phyloP scores from a whole-genome alignment of 2,329 filamentous ascomycete species.

The Aspergillus quadricinctus region DNA sequence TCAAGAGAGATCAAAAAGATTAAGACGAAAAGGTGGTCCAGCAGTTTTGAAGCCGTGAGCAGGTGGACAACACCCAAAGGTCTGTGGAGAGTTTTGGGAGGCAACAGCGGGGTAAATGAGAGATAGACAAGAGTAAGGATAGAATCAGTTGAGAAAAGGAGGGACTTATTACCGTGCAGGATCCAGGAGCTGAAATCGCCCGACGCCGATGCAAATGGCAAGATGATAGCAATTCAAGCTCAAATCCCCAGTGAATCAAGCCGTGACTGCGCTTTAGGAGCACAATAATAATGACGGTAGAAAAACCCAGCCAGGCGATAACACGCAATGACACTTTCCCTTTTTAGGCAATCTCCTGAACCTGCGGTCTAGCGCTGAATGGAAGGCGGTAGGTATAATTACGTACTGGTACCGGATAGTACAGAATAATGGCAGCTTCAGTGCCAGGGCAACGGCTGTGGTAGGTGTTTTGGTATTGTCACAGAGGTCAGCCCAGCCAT shows the following conservation, averaged over 20 bases:
- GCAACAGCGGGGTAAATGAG: not conserved
- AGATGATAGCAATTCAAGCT: not conserved
- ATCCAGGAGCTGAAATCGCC: not conserved
- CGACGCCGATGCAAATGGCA: not conserved
- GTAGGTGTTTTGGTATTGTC: conserved; percentile 20
- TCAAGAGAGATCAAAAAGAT: conserved; percentile 1
- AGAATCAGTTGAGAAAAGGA: not conserved
- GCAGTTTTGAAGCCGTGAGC: not conserved
- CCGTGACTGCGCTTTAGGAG: not conserved
- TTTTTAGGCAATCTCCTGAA: conserved; percentile 9
- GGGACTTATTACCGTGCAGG: not conserved
- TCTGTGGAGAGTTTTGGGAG: not conserved
- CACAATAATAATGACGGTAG: conserved; percentile 8
- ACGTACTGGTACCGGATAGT: not conserved
- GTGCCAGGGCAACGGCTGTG: conserved; percentile 8
- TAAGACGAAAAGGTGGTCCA: not conserved
- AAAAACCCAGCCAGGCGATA: conserved; percentile 15
- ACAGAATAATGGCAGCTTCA: not conserved
- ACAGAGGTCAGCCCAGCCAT: conserved; percentile 14
- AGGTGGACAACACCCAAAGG: not conserved
- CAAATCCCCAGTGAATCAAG: not conserved
- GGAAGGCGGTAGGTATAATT: conserved; percentile 13
- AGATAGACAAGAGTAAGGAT: not conserved
- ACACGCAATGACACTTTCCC: conserved; percentile 8
- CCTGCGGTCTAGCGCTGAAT: not conserved